Conservation (phyloP, 352 stramenopile species). For the Pythium phragmiticola region DNA sequence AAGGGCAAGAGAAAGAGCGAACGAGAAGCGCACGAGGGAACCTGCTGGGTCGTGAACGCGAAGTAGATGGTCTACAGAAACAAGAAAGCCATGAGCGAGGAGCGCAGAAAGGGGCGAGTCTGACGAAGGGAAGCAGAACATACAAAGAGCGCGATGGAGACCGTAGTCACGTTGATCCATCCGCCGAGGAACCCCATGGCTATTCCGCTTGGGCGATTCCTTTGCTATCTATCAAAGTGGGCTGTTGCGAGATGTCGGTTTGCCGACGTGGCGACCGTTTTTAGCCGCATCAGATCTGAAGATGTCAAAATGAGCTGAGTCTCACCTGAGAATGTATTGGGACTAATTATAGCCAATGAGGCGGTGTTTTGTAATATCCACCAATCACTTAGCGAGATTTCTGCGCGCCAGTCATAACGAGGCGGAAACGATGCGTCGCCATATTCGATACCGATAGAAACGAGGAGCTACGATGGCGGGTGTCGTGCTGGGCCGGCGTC, state of each 20-base stretch:
- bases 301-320: conserved; percentile 2
- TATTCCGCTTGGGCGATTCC: neutral
- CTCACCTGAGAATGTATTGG: neutral
- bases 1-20: neutral
- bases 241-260: neutral
- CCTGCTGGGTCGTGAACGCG: conserved; percentile 49
- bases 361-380: neutral
- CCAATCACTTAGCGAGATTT: conserved; percentile 15
- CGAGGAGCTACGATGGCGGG: conserved; percentile 12
- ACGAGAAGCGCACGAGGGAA: conserved; percentile 13
- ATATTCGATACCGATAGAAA: conserved; percentile 1
- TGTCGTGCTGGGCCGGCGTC: conserved; percentile 52
- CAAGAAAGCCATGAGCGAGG: conserved; percentile 8
- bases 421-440: conserved; percentile 6
- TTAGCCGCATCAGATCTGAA: conserved; percentile 1
- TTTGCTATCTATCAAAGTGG: neutral
- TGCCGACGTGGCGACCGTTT: conserved; percentile 12
- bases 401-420: conserved; percentile 28
- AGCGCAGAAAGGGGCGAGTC: neutral
- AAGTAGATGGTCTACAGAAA: conserved; percentile 53
- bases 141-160: conserved; percentile 63
- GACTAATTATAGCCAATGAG: conserved; percentile 27
- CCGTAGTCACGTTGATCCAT: conserved; percentile 57
- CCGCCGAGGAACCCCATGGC: conserved; percentile 34
- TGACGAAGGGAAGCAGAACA: conserved; percentile 4